Conservation (phyloP, 768 basidiomycete species). For the Floccularia luteovirens region DNA sequence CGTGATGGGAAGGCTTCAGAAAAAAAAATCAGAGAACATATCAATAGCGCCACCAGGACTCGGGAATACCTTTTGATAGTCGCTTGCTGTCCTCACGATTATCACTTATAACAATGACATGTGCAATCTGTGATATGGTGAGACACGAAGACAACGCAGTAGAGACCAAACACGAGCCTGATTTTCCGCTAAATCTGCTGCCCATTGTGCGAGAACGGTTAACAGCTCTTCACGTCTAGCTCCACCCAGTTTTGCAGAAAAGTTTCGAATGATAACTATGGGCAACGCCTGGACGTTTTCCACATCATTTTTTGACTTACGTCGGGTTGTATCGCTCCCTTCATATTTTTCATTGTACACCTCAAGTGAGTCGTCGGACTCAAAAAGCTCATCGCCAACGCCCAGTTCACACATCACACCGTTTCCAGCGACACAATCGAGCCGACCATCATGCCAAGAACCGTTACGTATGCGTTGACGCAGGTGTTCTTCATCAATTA, state of each 20-base stretch:
- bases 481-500: slow-evolving; percentile 26
- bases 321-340: slow-evolving; percentile 10
- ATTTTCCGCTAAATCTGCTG: slow-evolving; percentile 72
- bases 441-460: slow-evolving; percentile 77
- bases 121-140: slow-evolving; percentile 57
- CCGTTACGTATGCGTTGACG: slow-evolving; percentile 50
- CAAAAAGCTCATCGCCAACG: slow-evolving; percentile 63
- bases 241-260: slow-evolving; percentile 46
- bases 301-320: slow-evolving; percentile 32
- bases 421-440: slow-evolving; percentile 82
- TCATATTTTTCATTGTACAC: slow-evolving; percentile 1
- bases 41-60: background rate
- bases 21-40: background rate
- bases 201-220: slow-evolving; percentile 77
- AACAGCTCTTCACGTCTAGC: slow-evolving; percentile 61
- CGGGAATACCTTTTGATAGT: slow-evolving; percentile 62
- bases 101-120: slow-evolving; percentile 87
- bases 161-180: slow-evolving; percentile 35
- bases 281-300: slow-evolving; percentile 62
- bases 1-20: slow-evolving; percentile 86
- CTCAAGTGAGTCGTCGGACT: slow-evolving; percentile 12
- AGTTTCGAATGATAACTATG: slow-evolving; percentile 82
- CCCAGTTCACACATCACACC: slow-evolving; percentile 86
- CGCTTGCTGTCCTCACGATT: slow-evolving; percentile 82
- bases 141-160: background rate